These are phyloP conservation scores for Nicotiana obtusifolia DNA, from an alignment of 257 asterid species.

Conservation along the genomic window DNA sequence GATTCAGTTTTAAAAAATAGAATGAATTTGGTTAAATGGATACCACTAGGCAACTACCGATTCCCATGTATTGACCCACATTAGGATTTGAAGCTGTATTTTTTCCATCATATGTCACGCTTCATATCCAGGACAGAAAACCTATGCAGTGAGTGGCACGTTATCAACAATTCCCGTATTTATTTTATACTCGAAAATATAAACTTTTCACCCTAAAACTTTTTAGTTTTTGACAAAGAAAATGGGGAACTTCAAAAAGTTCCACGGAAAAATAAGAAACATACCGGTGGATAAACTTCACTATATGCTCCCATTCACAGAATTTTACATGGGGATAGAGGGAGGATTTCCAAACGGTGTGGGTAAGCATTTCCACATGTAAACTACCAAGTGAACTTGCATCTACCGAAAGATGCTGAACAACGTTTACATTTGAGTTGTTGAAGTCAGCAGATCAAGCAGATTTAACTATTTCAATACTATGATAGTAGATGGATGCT, in stretches of 20 bases:
- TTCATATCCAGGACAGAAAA: not conserved
- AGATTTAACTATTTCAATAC: conserved; percentile 1
- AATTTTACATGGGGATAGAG: not conserved
- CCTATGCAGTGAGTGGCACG: not conserved
- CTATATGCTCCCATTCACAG: not conserved
- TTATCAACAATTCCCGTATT: not conserved
- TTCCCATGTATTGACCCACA: not conserved
- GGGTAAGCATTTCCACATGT: not conserved
- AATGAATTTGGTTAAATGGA: not conserved
- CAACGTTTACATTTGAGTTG: not conserved
- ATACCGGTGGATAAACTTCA: not conserved
- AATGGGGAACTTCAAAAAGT: not conserved
- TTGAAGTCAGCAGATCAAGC: not conserved
- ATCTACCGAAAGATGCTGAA: too few species aligned
- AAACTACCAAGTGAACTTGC: not conserved
- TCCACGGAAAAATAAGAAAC: not conserved
- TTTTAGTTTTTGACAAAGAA: not conserved
- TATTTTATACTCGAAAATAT: not conserved
- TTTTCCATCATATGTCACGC: not conserved
- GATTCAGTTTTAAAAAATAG: too few species aligned
- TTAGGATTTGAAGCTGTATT: not conserved
- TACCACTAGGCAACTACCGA: not conserved
- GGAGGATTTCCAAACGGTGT: not conserved
- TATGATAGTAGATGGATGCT: not conserved
- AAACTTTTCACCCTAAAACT: not conserved